A percentile compares a stretch with the other conserved stretches of the same genome.
phyloP scores from a whole-genome alignment of 768 basidiomycete species.

The Tephrocybe rancida region DNA sequence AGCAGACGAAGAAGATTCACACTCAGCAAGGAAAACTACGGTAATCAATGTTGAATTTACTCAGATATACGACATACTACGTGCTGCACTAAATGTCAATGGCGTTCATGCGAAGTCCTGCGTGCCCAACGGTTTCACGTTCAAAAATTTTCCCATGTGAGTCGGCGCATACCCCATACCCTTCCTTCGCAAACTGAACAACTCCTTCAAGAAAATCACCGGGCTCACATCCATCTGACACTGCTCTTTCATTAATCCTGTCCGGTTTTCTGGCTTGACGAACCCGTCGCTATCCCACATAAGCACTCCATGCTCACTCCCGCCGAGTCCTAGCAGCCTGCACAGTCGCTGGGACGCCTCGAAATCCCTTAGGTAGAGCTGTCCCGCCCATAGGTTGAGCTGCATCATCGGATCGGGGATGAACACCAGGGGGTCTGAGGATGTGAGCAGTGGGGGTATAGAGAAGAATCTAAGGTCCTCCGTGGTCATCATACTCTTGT shows the following conservation, averaged over 20 bases:
- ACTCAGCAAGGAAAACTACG: too few species aligned
- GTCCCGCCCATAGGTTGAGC: constrained; percentile 47
- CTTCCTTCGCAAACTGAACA: constrained; percentile 39
- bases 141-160: constrained; percentile 42
- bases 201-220: constrained; percentile 36
- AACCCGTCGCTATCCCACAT: constrained; percentile 31
- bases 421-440: constrained; percentile 16
- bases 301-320: constrained; percentile 13
- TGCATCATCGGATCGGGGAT: constrained; percentile 25
- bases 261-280: constrained; percentile 22
- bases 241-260: constrained; percentile 12
- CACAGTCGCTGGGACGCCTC: constrained; percentile 35
- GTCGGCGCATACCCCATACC: constrained; percentile 36
- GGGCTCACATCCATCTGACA: constrained; percentile 36
- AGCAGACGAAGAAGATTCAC: too few species aligned
- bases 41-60: too few species aligned
- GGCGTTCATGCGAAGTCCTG: constrained; percentile 27
- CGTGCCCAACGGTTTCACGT: constrained; percentile 22
- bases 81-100: too few species aligned
- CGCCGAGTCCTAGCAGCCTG: constrained; percentile 34
- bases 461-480: constrained; percentile 35
- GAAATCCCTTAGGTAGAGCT: constrained; percentile 39
- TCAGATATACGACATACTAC: too few species aligned
- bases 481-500: constrained; percentile 31
- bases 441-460: constrained; percentile 24